These are phyloP conservation scores for Sclerotiophoma versabilis DNA, from an alignment of 2,329 filamentous ascomycete genomes.

Conservation along the genomic window DNA sequence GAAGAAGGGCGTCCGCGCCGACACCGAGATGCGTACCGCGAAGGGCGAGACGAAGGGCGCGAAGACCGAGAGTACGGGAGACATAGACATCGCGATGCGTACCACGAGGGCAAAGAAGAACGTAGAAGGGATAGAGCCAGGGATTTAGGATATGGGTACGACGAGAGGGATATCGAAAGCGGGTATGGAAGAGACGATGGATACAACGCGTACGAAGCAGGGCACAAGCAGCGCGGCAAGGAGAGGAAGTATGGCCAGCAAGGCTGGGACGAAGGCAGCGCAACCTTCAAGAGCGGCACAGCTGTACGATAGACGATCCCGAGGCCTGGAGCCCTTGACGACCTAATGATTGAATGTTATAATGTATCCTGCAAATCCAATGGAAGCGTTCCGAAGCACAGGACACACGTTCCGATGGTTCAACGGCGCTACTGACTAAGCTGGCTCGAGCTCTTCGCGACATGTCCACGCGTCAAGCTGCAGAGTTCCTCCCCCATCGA, in stretches of 20 bases:
- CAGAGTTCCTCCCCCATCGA: not conserved
- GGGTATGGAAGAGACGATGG: constrained; percentile 4
- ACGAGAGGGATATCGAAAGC: constrained; percentile 5
- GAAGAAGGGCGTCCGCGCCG: constrained; percentile 18
- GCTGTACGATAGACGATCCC: constrained; percentile 62
- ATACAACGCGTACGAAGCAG: not conserved
- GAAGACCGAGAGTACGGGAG: constrained; percentile 35
- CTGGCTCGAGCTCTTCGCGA: constrained; percentile 8
- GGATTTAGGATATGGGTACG: constrained; percentile 52
- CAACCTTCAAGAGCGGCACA: constrained; percentile 60
- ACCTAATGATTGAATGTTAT: not conserved
- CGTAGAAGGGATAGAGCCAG: constrained; percentile 17
- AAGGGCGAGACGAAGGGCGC: constrained; percentile 28
- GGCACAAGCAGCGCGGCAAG: constrained; percentile 9
- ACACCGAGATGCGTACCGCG: constrained; percentile 18
- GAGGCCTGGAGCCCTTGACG: not conserved
- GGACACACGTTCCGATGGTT: too few species aligned
- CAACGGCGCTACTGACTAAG: constrained; percentile 8
- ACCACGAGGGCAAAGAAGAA: constrained; percentile 31
- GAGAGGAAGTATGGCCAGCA: constrained; percentile 40
- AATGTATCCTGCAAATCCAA: not conserved
- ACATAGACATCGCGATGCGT: constrained; percentile 45
- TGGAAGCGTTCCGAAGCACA: not conserved
- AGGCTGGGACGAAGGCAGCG: constrained; percentile 47
- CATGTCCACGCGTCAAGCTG: constrained; percentile 6